Percentiles rank a stretch among this genome's conserved stretches.
These are phyloP conservation scores for Pyrenochaeta sp. DNA, from an alignment of 2,329 filamentous ascomycete genomes.

Conservation along the genomic window DNA sequence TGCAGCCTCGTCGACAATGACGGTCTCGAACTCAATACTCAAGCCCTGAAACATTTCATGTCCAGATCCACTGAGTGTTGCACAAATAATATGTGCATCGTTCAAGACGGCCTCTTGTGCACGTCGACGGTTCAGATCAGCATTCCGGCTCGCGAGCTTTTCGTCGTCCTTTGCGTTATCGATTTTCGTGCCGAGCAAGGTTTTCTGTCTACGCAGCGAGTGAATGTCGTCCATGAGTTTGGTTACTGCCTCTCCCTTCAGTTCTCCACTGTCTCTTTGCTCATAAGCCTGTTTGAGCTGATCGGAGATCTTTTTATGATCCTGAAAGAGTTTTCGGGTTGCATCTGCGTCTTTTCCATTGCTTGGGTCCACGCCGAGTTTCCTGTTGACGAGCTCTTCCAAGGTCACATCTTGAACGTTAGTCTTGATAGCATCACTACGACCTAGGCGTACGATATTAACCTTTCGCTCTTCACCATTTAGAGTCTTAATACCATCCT, in stretches of 20 bases:
- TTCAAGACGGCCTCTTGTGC: slow-evolving; percentile 92
- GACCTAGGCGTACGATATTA: slow-evolving; percentile 87
- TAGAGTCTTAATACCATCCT: slow-evolving; percentile 80
- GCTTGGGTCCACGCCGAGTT: slow-evolving; percentile 59
- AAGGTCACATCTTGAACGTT: slow-evolving; percentile 90
- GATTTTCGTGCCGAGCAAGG: slow-evolving; percentile 79
- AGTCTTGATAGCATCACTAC: slow-evolving; percentile 89
- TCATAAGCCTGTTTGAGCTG: slow-evolving; percentile 75
- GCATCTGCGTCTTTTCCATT: slow-evolving; percentile 57
- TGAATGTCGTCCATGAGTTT: slow-evolving; percentile 79
- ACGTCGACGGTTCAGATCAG: slow-evolving; percentile 81
- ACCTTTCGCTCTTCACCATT: slow-evolving; percentile 77
- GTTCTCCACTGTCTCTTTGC: slow-evolving; percentile 68
- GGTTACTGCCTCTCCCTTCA: slow-evolving; percentile 67
- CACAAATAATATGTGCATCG: slow-evolving; percentile 89
- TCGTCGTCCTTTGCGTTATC: slow-evolving; percentile 88
- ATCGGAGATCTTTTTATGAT: slow-evolving; percentile 67
- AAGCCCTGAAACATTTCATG: slow-evolving; percentile 97
- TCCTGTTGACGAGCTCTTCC: slow-evolving; percentile 85
- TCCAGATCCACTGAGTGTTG: slow-evolving; percentile 91
- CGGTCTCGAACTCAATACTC: slow-evolving; percentile 96
- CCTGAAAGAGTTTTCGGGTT: slow-evolving; percentile 72
- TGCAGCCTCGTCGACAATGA: slow-evolving; percentile 96
- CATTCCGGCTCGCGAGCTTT: slow-evolving; percentile 80
- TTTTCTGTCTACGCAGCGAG: slow-evolving; percentile 77